phyloP scores from a whole-genome alignment of 2,329 filamentous ascomycete genomes.

The Aspergillus sergii region DNA sequence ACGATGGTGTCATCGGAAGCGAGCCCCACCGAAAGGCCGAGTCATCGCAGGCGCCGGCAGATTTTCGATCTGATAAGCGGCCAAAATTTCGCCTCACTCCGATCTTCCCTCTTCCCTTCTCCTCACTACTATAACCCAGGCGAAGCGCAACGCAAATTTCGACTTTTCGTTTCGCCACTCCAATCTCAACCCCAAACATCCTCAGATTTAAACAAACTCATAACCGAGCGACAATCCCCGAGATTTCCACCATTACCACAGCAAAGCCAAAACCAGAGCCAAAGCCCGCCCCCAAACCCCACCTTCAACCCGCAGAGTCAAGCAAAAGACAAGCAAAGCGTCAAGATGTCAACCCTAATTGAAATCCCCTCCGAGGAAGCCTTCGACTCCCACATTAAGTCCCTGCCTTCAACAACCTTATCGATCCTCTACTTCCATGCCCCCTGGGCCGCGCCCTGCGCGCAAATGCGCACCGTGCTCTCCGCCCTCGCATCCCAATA shows the following conservation, averaged over 20 bases:
- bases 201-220: neutral
- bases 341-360: conserved; percentile 70
- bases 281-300: neutral
- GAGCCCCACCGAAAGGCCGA: neutral
- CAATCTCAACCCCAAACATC: neutral
- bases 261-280: neutral
- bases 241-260: neutral
- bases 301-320: neutral
- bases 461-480: conserved; percentile 88
- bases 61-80: conserved; percentile 36
- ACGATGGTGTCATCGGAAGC: neutral
- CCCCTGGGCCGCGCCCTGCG: conserved; percentile 93
- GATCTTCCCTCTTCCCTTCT: conserved; percentile 16
- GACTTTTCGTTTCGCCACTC: neutral
- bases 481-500: conserved; percentile 85
- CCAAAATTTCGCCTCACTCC: conserved; percentile 25
- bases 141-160: neutral
- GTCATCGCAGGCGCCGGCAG: neutral
- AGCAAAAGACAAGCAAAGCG: conserved; percentile 18
- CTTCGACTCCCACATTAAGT: conserved; percentile 70
- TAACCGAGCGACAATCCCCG: neutral
- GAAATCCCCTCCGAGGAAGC: conserved; percentile 74
- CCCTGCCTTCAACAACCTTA: conserved; percentile 70
- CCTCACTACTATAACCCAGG: neutral
- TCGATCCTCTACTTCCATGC: conserved; percentile 93